Base-by-base conservation (phyloP, 192 early-diverging fungal genomes). In the Coemansia sp. region DNA sequence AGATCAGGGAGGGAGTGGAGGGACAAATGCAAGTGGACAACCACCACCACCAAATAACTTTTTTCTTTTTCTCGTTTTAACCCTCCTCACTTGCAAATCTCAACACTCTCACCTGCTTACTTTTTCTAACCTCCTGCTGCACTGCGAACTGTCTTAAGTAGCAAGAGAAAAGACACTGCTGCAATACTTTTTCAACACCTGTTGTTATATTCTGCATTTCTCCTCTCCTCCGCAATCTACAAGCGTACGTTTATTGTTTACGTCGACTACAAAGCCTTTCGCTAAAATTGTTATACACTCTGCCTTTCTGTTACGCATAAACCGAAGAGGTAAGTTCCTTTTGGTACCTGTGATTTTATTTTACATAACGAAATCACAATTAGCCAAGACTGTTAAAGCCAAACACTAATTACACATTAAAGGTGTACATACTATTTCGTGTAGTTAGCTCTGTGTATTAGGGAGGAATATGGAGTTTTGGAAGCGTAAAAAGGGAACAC, bases 401-500 rank as follows among this genome's bases (percentile, higher is more conserved):
- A 46, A 14, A 46, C 11, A 17, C 39, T 46, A 46, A 46, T 46
- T 46, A 14, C 14, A 46, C 39, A 46, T 14, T 17, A 17, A 14
- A 46, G 10, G 10, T 36, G 6, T 17, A 46, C 2, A 11, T 46
- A 46, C 39, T 14, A 46, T 5, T 57, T 52, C 32, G 9, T 59
- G 39, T 17, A 46, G 39, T 7, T 17, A 9, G 9, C 7, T 6
- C 27, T 27, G 27, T 36, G 5, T 36, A 36, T 6, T 36, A 6
- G 10, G 39, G 14, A 1, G 3, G 8, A 39, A 24, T 17, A 81
- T 81, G 78, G 78, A 81, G 53, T 81, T 81, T 58, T 81, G 78
- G 78, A 74, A 76, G 69, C 73, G 78, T 60, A 81, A 81, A 67
- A 81, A 81, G 67, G 70, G 72, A 54, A 54, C 70, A 3, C 27